Evolutionary conservation across 192 early-diverging fungal species (phyloP), one percentile per base, ranked within the genome.

Genomic region (Powellomyces hirtus): DNA sequence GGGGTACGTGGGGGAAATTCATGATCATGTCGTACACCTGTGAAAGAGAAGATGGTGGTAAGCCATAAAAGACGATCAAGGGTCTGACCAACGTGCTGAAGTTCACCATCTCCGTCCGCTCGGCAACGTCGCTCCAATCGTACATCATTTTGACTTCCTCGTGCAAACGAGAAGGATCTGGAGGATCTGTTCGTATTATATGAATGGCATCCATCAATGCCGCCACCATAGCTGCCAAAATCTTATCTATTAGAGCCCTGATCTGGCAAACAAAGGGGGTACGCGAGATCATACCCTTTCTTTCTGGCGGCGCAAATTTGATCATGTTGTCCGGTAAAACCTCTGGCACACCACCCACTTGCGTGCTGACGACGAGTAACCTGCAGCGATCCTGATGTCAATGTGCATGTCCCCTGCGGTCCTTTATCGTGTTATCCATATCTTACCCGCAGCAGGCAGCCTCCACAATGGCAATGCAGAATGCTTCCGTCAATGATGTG

Each of bases 401-500:
- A 49, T 49, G n/a, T 24, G n/a, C 26, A 3, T 24, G n/a, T 6
- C 46, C 4, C 46, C 4, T 24, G 5, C 46, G n/a, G n/a, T n/a
- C n/a, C n/a, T 2, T 16, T 49, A 5, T 2, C 46, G 16, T 14
- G n/a, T 16, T 49, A 18, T 49, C 4, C 33, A 57, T 38, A 38
- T 72, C 75, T 56, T 73, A 88, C 87, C 95, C 97, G 33, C 92
- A 94, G 44, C 90, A 91, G 4, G 95, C 97, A 4, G 97, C 97
- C 79, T 99, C 97, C 18, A 99, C 95, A 59, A 99, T 98, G 4
- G 92, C 94, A 49, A 97, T 99, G 71, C 97, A 97, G 69, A 99
- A 99, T 5, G 97, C 97, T 69, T 99, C 97, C 1, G 95, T 99
- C 75, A 98, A 80, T 40, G 92, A 94, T 29, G 97, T 97, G 70